Evolutionary conservation across 805 yeast genomes (phyloP), one percentile per base, ranked within the genome.

Genomic region (Candida andamanensis): DNA sequence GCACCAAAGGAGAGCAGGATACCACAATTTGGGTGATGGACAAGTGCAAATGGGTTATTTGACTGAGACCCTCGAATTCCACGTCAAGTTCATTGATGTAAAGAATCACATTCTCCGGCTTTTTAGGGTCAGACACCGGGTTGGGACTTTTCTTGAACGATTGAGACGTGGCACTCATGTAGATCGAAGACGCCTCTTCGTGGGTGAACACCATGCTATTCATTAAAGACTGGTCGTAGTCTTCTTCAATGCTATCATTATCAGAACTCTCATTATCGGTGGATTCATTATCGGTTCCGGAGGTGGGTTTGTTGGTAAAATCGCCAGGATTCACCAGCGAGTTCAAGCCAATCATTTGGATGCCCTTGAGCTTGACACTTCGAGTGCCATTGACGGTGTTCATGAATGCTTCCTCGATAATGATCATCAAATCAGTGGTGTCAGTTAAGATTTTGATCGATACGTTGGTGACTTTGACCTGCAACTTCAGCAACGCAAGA

Each of bases 121-220:
- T 8, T 12, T 24, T 21, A 22, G 14, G 16, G n/a, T 12, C 13
- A 5, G 26, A 22, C 13, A 18, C 17, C 3, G 26, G 33, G 11
- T 25, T 31, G 7, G 33, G 35, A 14, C 26, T 17, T 4, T 28
- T 23, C 19, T 44, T 44, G 29, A 68, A 58, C 2, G 75, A 49
- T 30, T 72, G 68, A 0, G 85, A 76, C 8, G 80, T 64, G 2
- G 95, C 94, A 54, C 94, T 84, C 89, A 84, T 77, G 49, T 83
- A 85, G 13, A 85, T 69, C 3, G 87, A 78, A 28, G 76, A 69
- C 1, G 85, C 81, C 35, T 80, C 82, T 30, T 73, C 77, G 33
- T 75, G 80, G 1, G 90, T 76, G 48, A 78, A 80, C 22, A 78
- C 61, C 58, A 75, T 69, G 45, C 86, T 79, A 22, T 69, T 70